Evolutionary conservation across 179 eudicot species (phyloP), one percentile per base, ranked within the genome.

Genomic region (Silene coronaria): DNA sequence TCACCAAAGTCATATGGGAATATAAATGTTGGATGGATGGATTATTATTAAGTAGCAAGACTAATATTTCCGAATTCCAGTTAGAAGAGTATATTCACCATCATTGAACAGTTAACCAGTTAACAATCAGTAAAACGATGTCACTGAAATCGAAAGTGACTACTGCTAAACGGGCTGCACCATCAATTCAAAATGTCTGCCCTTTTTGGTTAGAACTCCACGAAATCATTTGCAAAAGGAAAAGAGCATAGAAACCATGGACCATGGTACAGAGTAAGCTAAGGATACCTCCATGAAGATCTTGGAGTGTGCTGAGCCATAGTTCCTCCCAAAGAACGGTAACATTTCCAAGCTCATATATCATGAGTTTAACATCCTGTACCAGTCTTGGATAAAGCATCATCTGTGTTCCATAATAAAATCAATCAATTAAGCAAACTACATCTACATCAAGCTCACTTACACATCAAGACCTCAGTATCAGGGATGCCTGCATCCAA

Each of bases 261-360:
- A 2, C 5, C 62, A 78, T 59, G 76, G 62, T 78, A 58, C 38
- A 72, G 72, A 58, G 76, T n/a, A 55, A 30, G 82, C 48, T 38
- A 60, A 76, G 73, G 71, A 62, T 84, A 96, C 99, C 99, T 91
- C 91, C 87, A 83, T 93, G 99, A 82, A 96, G 97, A 86, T 96
- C 98, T 84, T 93, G 99, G 42, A 96, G 90, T 63, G 99, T 96
- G 85, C 99, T 94, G 60, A 96, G 96, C 98, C 98, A 96, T 75
- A 89, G 85, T 80, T 96, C 99, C 82, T 96, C 99, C 99, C 99
- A 93, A 45, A 96, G 97, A 84, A 96, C 96, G 67, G 99, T 96
- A 66, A 96, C 92, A 83, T 91, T 93, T 83, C 88, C 98, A 74
- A 96, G 87, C 84, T 93, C 99, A 82, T 86, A 81, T 80, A 93